A percentile compares a stretch with the other conserved stretches of the same genome.
phyloP scores from a whole-genome alignment of 2,329 filamentous ascomycete genomes.

The Helotiales sp. region DNA sequence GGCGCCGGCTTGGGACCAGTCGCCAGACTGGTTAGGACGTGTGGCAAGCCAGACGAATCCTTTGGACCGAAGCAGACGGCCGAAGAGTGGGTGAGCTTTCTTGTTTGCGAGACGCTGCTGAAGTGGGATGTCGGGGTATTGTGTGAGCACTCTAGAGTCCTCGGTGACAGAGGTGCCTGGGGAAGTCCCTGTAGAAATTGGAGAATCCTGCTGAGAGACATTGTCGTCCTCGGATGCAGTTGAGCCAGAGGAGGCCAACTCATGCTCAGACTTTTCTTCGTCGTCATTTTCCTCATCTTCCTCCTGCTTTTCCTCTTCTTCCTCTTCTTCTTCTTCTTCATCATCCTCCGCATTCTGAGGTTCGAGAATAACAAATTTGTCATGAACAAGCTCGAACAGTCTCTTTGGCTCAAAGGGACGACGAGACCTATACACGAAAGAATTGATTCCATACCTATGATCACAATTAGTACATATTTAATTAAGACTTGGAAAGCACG shows the following conservation, averaged over 20 bases:
- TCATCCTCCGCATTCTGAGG: slow-evolving; percentile 38
- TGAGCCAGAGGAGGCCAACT: background rate
- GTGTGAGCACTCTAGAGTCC: slow-evolving; percentile 39
- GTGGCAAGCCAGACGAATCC: slow-evolving; percentile 52
- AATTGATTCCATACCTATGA: slow-evolving; percentile 67
- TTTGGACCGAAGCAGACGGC: slow-evolving; percentile 49
- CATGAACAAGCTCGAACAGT: slow-evolving; percentile 48
- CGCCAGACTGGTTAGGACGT: slow-evolving; percentile 48
- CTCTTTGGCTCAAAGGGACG: slow-evolving; percentile 54
- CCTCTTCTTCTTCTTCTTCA: slow-evolving; percentile 39
- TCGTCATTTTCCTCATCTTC: slow-evolving; percentile 41
- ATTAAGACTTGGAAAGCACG: no score
- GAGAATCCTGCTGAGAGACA: background rate
- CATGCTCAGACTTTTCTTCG: slow-evolving; percentile 31
- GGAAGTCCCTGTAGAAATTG: background rate
- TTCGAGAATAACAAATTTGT: slow-evolving; percentile 50
- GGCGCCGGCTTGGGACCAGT: slow-evolving; percentile 52
- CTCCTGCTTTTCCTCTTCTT: slow-evolving; percentile 37
- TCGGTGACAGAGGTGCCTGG: slow-evolving; percentile 27
- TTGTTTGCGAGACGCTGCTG: slow-evolving; percentile 44
- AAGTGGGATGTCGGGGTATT: slow-evolving; percentile 30
- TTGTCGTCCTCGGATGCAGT: background rate
- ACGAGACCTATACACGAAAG: slow-evolving; percentile 69
- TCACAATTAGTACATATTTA: background rate
- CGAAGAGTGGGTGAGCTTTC: slow-evolving; percentile 45